Base-by-base conservation (phyloP, 306 rosid genomes). In the Lathyrus tuberosus region DNA sequence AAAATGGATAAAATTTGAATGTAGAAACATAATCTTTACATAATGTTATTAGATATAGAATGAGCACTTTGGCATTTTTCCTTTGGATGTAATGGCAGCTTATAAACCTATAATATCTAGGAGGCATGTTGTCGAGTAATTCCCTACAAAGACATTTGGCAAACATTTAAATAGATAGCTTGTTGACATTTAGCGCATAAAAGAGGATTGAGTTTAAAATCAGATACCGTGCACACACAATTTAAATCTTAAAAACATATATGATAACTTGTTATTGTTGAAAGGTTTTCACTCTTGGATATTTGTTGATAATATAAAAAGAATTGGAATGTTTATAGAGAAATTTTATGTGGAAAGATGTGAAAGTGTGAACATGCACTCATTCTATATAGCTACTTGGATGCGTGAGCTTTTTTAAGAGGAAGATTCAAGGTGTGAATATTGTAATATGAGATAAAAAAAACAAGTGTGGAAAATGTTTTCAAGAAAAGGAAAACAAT, bases 31-130 rank as follows among this genome's bases (percentile, higher is more conserved):
- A 42, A 26, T 59, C 61, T 72, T 81, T 69, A 72, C 64, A 52
- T 44, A 47, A 35, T 14, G 35, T 18, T 59, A 61, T 52, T 48
- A 72, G 31, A 16, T 79, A 80, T 81, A 90, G 96, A 91, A 93
- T 65, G 96, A 93, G 79, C 96, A 93, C 82, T 88, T 88, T 16
- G 96, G 96, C 73, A 90, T 93, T 64, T 93, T 93, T 74, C 93
- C 96, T 31, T 70, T 86, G 81, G 97, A 93, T 82, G 96, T 97
- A 75, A 90, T 93, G 98, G 96, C 96, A 5, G 96, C 98, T 65
- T 84, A 88, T 69, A 92, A 86, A 81, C 96, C 91, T 10, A 93
- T 92, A 10, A 92, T 90, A 61, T 93, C 93, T 66, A 79, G 88
- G 68, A 76, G 38, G 66, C 96, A 89, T 78, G 96, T 89, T 15